Base-by-base conservation (phyloP, 768 basidiomycete genomes). In the Psilocybe subaeruginosa region DNA sequence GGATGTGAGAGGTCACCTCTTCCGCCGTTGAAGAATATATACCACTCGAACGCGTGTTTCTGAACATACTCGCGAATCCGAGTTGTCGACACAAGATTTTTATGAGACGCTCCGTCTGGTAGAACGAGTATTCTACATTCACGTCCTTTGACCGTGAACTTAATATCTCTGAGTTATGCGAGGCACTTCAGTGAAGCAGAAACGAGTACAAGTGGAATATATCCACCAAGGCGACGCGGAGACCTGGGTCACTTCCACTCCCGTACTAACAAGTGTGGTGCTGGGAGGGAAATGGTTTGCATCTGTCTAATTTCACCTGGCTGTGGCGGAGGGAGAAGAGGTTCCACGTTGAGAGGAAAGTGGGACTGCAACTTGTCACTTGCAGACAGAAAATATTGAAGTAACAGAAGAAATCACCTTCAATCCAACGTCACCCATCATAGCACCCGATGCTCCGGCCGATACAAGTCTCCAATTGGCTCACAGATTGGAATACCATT, bases 341-440 rank as follows among this genome's bases (percentile, higher is more conserved):
- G 51, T 8, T 29, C 33, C 51, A 53, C 39, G 51, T 53, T 14
- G 0, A 1, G 31, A 6, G 51, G 51, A 35, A 16, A 53, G 16
- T 3, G n/a, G 9, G 4, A 17, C 17, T 53, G 51, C n/a, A 53
- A n/a, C 9, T 9, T 14, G 31, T 14, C 5, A 11, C n/a, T 37
- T 9, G 30, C 3, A 31, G 51, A 2, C 7, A 19, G 14, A 53
- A 39, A 9, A 53, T 31, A 27, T 53, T 53, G 51, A 53, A 53
- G 30, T 16, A 53, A 19, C 52, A 7, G 8, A 37, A 35, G 30
- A 17, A 16, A 17, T 27, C 33, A 12, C 29, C 51, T 6, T 37
- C 19, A 1, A 43, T 29, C 65, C 65, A 29, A 68, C 60, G 35
- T 68, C 67, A 19, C 67, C 65, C 33, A 68, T 64, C 23, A n/a